Conservation (phyloP, 495 filamentous ascomycete species). For the Ascobolus immersus region DNA sequence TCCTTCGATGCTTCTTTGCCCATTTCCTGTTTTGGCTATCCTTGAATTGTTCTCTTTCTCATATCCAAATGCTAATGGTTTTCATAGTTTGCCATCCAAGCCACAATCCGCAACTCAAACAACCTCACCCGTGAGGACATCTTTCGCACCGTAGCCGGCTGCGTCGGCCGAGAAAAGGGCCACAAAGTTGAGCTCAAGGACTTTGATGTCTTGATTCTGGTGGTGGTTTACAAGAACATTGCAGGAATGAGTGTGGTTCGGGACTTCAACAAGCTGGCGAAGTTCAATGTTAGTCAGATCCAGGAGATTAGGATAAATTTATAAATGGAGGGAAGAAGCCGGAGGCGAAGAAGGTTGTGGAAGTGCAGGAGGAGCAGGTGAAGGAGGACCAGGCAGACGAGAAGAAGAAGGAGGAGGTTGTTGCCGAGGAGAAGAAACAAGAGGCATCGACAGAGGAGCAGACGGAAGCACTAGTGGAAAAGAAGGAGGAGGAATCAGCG, state of each 20-base stretch:
- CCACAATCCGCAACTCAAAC: slow-evolving; percentile 53
- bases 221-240: slow-evolving; percentile 69
- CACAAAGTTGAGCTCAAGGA: slow-evolving; percentile 65
- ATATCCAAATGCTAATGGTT: slow-evolving; percentile 4
- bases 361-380: too few relatives aligned
- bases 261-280: slow-evolving; percentile 44
- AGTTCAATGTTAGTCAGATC: slow-evolving; percentile 46
- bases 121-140: slow-evolving; percentile 45
- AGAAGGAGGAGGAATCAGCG: too few relatives aligned
- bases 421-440: too few relatives aligned
- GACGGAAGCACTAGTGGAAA: too few relatives aligned
- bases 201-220: slow-evolving; percentile 62
- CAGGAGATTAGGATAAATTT: too few relatives aligned
- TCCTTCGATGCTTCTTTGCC: slow-evolving; percentile 8
- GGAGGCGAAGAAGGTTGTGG: too few relatives aligned
- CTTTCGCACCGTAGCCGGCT: slow-evolving; percentile 52
- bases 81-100: slow-evolving; percentile 75
- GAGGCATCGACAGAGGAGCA: too few relatives aligned
- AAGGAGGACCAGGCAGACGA: too few relatives aligned
- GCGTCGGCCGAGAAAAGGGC: slow-evolving; percentile 32
- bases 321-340: too few relatives aligned
- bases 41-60: slow-evolving; percentile 9
- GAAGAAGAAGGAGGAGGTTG: too few relatives aligned
- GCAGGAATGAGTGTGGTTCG: slow-evolving; percentile 55
- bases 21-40: too few relatives aligned